Conservation (phyloP, 2,329 filamentous ascomycete genomes). For the Thielaviopsis populi region DNA sequence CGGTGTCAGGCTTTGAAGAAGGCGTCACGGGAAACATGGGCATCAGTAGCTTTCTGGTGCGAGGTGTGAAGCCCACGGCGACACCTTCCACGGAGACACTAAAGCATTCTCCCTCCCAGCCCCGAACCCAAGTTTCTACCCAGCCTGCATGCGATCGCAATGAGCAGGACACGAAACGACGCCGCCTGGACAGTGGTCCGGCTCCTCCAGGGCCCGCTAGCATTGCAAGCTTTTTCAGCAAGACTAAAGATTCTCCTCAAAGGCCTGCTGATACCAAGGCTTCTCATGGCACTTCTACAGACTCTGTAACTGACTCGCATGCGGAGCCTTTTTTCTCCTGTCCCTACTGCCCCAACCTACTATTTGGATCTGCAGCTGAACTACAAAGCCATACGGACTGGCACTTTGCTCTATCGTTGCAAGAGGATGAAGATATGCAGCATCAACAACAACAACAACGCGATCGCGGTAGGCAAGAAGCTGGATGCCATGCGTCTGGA, state of each 20-base stretch:
- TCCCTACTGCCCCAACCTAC: conserved; percentile 2
- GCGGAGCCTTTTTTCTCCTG: conserved; percentile 12
- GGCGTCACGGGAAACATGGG: conserved; percentile 69
- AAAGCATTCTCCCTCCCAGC: not conserved
- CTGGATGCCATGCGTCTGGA: not conserved
- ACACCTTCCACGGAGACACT: not conserved
- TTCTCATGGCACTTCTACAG: not conserved
- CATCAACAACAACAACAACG: not conserved
- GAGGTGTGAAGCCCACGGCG: conserved; percentile 26
- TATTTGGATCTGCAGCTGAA: conserved; percentile 31
- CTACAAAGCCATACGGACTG: conserved; percentile 74
- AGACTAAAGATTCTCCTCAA: not conserved
- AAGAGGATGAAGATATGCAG: conserved; percentile 35
- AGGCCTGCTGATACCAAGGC: not conserved
- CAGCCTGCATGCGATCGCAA: not conserved
- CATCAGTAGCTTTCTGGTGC: conserved; percentile 74
- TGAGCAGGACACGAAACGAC: conserved; percentile 9
- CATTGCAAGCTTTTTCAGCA: conserved; percentile 11
- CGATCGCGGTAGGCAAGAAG: not conserved
- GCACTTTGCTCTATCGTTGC: conserved; percentile 82
- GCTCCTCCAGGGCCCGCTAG: not conserved
- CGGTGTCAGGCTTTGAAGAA: conserved; percentile 85
- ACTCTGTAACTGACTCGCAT: not conserved
- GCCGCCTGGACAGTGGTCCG: not conserved
- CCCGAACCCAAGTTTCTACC: not conserved